A percentile compares a stretch with the other conserved stretches of the same genome.
These are phyloP conservation scores for Nannochloropsis salina DNA, from an alignment of 108 stramenopile species.

Conservation along the genomic window DNA sequence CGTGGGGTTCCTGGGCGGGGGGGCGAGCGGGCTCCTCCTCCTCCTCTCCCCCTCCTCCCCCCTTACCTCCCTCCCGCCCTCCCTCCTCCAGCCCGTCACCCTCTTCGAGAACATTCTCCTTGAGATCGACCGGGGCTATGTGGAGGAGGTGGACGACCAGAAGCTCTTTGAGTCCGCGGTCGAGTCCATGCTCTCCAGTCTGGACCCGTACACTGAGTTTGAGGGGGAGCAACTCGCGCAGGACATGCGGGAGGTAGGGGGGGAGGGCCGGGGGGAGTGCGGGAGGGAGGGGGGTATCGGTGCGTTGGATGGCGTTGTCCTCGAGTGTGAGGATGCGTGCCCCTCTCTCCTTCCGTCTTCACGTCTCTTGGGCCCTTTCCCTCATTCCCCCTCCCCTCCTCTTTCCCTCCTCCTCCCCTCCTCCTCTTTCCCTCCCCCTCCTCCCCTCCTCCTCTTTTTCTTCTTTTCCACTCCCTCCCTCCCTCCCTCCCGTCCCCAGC, in stretches of 20 bases:
- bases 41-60: slow-evolving; percentile 19
- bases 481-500: slow-evolving; percentile 51
- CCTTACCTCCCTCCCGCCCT: slow-evolving; percentile 3
- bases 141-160: slow-evolving; percentile 49
- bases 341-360: not conserved
- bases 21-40: not conserved
- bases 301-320: not conserved
- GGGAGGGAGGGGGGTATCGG: not conserved
- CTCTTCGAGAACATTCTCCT: slow-evolving; percentile 47
- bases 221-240: slow-evolving; percentile 66
- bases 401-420: not conserved
- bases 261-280: not conserved
- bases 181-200: slow-evolving; percentile 75
- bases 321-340: not conserved
- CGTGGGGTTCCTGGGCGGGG: not conserved
- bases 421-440: not conserved
- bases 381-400: not conserved
- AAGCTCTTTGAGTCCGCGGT: slow-evolving; percentile 80
- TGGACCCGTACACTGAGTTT: slow-evolving; percentile 96
- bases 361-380: not conserved
- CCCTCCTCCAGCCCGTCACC: slow-evolving; percentile 25
- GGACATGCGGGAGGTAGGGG: slow-evolving; percentile 64
- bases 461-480: not conserved
- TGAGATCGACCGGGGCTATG: slow-evolving; percentile 49
- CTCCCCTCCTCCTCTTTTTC: not conserved